Conservation (phyloP, 2,329 filamentous ascomycete genomes). For the Tolypocladium inflatum region DNA sequence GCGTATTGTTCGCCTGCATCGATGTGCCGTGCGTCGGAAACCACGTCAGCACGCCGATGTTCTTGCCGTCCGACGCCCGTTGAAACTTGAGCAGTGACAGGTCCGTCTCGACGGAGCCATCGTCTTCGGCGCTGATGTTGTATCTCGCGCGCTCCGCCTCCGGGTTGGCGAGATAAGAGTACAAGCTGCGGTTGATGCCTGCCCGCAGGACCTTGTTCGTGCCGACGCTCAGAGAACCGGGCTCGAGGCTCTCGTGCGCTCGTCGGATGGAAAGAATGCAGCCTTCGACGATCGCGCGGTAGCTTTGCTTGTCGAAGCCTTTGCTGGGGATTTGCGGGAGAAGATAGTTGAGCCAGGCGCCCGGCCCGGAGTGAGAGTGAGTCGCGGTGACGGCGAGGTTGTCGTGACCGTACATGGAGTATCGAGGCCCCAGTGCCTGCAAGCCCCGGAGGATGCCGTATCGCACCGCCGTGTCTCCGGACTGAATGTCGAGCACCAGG, state of each 20-base stretch:
- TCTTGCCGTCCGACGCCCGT: conserved; percentile 59
- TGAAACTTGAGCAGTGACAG: conserved; percentile 71
- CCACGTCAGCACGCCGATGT: conserved; percentile 78
- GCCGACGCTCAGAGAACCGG: conserved; percentile 60
- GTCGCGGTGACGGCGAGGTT: conserved; percentile 88
- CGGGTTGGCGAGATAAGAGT: conserved; percentile 76
- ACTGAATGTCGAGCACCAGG: conserved; percentile 75
- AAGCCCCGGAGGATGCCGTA: conserved; percentile 73
- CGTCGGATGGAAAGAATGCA: conserved; percentile 68
- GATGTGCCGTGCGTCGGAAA: conserved; percentile 88
- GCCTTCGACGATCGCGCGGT: conserved; percentile 78
- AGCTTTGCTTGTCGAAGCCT: conserved; percentile 79
- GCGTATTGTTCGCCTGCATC: conserved; percentile 80
- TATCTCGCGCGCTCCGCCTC: conserved; percentile 62
- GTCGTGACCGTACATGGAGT: conserved; percentile 58
- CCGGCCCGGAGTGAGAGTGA: conserved; percentile 82
- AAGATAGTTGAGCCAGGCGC: conserved; percentile 87
- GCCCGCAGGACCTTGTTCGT: conserved; percentile 52
- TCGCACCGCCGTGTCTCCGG: conserved; percentile 77
- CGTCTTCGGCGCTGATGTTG: conserved; percentile 24
- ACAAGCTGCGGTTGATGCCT: conserved; percentile 78
- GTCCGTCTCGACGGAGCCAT: conserved; percentile 56
- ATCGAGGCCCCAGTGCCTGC: conserved; percentile 56
- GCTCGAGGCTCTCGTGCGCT: conserved; percentile 51
- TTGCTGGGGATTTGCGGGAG: conserved; percentile 80